Percentiles rank a stretch among this genome's conserved stretches.
Conservation (phyloP, 495 filamentous ascomycete species). For the Neurospora sp. region DNA sequence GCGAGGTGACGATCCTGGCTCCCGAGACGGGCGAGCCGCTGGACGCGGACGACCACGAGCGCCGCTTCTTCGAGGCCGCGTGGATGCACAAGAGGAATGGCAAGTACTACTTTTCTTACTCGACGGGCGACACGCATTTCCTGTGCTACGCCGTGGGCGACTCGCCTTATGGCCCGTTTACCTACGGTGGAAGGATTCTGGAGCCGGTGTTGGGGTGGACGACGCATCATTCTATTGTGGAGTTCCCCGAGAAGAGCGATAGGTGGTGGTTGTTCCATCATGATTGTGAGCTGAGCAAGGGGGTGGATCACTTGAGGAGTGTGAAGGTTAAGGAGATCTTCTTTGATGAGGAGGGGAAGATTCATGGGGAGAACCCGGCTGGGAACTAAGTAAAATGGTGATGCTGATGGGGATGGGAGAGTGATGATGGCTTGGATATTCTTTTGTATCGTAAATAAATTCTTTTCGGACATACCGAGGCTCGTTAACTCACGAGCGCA, state of each 20-base stretch:
- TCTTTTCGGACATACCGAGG: not conserved
- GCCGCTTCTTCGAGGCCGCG: conserved; percentile 70
- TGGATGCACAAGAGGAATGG: conserved; percentile 61
- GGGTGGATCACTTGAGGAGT: conserved; percentile 54
- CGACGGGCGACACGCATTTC: conserved; percentile 64
- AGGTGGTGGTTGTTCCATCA: conserved; percentile 68
- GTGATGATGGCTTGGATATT: not conserved
- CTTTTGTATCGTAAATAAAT: not conserved
- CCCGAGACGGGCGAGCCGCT: conserved; percentile 47
- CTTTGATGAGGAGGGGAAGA: conserved; percentile 54
- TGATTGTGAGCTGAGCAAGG: conserved; percentile 52
- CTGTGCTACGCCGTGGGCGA: conserved; percentile 54
- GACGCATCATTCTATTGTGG: conserved; percentile 68
- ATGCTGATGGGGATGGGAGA: not conserved
- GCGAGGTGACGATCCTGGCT: conserved; percentile 47
- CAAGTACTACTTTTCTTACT: conserved; percentile 66
- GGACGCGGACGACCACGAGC: conserved; percentile 53
- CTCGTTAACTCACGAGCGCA: not conserved
- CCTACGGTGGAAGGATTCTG: conserved; percentile 56
- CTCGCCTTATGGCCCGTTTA: conserved; percentile 58
- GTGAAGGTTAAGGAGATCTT: conserved; percentile 65
- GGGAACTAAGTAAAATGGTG: not conserved
- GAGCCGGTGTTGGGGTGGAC: conserved; percentile 73
- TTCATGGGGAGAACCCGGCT: conserved; percentile 32
- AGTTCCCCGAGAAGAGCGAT: conserved; percentile 41